Conservation (phyloP, 1,284 basidiomycete species). For the Tausonia pullulans region DNA sequence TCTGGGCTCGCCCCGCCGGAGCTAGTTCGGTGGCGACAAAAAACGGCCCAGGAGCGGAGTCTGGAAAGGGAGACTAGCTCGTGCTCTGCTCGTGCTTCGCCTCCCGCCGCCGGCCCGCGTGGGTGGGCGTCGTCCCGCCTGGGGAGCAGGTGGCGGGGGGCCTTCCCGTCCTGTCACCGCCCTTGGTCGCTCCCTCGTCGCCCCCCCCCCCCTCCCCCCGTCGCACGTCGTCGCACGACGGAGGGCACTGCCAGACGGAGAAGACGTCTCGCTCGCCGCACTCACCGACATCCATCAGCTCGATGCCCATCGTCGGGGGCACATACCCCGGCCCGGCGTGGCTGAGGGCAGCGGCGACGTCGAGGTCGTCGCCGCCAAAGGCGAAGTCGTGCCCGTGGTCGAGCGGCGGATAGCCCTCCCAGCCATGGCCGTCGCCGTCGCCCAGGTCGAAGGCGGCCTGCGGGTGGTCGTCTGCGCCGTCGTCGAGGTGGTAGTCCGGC, state of each 20-base stretch:
- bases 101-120: no score
- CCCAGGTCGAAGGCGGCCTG: not conserved
- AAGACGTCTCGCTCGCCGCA: not conserved
- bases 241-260: not conserved
- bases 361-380: not conserved
- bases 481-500: not conserved
- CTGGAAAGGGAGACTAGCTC: no score
- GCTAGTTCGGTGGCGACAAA: no score
- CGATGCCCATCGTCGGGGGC: not conserved
- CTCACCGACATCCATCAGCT: conserved; percentile 11
- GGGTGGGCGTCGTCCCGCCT: no score
- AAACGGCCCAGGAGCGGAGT: no score
- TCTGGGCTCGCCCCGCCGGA: no score
- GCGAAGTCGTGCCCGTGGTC: not conserved
- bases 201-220: no score
- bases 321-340: not conserved
- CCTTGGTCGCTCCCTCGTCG: not conserved
- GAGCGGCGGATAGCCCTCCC: not conserved
- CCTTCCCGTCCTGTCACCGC: not conserved
- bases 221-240: no score
- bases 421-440: no score
- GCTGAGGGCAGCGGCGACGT: not conserved
- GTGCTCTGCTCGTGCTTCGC: no score
- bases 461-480: not conserved
- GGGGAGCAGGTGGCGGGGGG: no score